Percentiles rank a stretch among this genome's conserved stretches.
Conservation (phyloP, 225 moss, liverwort and hornwort species). For the Takakia lepidozioides region DNA sequence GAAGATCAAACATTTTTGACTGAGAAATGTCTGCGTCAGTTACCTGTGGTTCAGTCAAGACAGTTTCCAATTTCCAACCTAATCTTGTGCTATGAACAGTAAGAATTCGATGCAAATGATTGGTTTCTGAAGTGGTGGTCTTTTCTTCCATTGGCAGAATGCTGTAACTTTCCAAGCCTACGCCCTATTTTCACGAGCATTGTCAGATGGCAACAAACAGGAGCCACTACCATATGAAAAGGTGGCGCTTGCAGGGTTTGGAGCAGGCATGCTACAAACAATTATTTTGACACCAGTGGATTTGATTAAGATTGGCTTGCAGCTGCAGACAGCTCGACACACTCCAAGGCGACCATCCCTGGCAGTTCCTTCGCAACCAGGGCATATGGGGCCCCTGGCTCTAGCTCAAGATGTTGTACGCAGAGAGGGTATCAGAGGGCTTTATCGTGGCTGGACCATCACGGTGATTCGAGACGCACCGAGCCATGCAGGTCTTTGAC, state of each 20-base stretch:
- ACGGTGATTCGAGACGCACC: conserved; percentile 95
- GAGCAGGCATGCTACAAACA: conserved; percentile 83
- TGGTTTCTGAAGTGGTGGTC: conserved; percentile 5
- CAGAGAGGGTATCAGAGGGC: conserved; percentile 69
- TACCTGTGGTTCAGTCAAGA: too few relatives aligned
- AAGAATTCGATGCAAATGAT: too few relatives aligned
- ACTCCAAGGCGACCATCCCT: conserved; percentile 16
- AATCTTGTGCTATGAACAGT: too few relatives aligned
- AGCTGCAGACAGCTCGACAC: conserved; percentile 58
- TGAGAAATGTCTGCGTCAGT: too few relatives aligned
- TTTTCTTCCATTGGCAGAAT: conserved; percentile 45
- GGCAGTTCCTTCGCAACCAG: conserved; percentile 22
- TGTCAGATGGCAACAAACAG: conserved; percentile 36
- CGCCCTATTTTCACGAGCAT: conserved; percentile 65
- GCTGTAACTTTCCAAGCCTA: conserved; percentile 95
- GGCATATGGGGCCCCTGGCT: conserved; percentile 59
- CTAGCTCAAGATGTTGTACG: conserved; percentile 65
- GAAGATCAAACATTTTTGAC: too few relatives aligned
- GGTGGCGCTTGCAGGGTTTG: conserved; percentile 83
- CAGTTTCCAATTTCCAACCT: too few relatives aligned
- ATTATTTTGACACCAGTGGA: conserved; percentile 86
- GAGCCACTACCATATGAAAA: conserved; percentile 53
- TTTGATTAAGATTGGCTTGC: conserved; percentile 92
- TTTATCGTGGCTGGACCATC: conserved; percentile 85
- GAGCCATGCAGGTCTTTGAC: conserved; percentile 79